Conservation (phyloP, 2,329 filamentous ascomycete species). For the Hypocreales sp. region DNA sequence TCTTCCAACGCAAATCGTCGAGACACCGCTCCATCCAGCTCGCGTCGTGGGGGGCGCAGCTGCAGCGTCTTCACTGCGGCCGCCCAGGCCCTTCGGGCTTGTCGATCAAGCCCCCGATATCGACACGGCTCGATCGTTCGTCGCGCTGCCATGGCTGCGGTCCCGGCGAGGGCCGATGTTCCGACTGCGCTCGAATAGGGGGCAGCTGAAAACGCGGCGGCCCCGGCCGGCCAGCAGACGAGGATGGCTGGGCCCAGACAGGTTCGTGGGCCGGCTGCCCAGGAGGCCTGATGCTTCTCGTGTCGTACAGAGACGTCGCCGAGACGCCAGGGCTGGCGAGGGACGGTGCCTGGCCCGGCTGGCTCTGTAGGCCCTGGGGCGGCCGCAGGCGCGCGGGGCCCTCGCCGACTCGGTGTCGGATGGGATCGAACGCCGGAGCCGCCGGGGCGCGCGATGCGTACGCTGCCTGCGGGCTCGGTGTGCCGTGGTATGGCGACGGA, state of each 20-base stretch:
- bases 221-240: slow-evolving; percentile 15
- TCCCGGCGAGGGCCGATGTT: slow-evolving; percentile 7
- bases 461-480: slow-evolving; percentile 11
- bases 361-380: neutral
- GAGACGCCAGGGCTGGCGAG: slow-evolving; percentile 16
- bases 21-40: too few relatives aligned
- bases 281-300: too few relatives aligned
- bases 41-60: too few relatives aligned
- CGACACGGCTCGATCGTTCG: slow-evolving; percentile 37
- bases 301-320: slow-evolving; percentile 20
- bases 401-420: slow-evolving; percentile 24
- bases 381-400: slow-evolving; percentile 9
- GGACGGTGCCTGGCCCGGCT: slow-evolving; percentile 1
- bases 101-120: slow-evolving; percentile 47
- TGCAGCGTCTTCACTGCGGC: slow-evolving; percentile 7
- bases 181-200: slow-evolving; percentile 27
- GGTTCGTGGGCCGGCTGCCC: slow-evolving; percentile 33
- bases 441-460: slow-evolving; percentile 29
- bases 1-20: too few relatives aligned
- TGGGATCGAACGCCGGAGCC: slow-evolving; percentile 30
- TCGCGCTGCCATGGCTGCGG: slow-evolving; percentile 24
- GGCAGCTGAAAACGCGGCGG: slow-evolving; percentile 27
- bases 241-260: slow-evolving; percentile 30
- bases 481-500: slow-evolving; percentile 23
- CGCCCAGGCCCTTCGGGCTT: slow-evolving; percentile 27